Base-by-base conservation (phyloP, 108 stramenopile genomes). In the Stephanodiscus triporus region DNA sequence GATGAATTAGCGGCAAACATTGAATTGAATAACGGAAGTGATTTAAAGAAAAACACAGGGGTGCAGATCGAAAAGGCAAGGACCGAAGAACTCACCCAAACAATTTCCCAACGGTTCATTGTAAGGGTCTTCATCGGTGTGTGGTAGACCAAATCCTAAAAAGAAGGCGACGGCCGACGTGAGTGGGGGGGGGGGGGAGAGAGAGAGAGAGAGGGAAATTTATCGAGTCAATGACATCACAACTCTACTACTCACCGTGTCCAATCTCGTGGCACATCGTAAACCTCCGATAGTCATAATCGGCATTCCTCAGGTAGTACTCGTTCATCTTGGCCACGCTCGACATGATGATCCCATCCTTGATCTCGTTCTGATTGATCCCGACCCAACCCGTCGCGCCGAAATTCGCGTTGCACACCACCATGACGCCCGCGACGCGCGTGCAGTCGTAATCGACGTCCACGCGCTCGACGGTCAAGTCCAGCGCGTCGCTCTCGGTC, bases 291-390 rank as follows among this genome's bases (percentile, higher is more conserved):
- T 90, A 84, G 48, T 76, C 77, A 37, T 70, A 72, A 7, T 81
- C 73, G 19, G 89, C 84, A 68, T 85, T 86, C 8, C 40, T 65
- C 47, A 92, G 75, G 66, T 92, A 90, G 73, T 77, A 87, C 54
- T 91, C 89, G 67, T 93, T 93, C 92, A 93, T 91, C 49, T 89
- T 87, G 27, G 89, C 86, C 9, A 89, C 84, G 32, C 81, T 83
- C 22, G 81, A 77, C 37, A 77, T 55, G 55, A 93, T 91, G 0
- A 59, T 34, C 13, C 47, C 70, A 11, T 48, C 38, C 19, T 22
- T 45, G 50, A 78, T 65, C 14, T 72, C 30, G 45, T 90, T 76
- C 61, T 88, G 86, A 54, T 92, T 92, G 64, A 92, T 87, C 0
- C 91, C 91, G 10, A 85, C 71, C 91, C 88, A 89, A 37, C 89